Conservation (phyloP, 257 asterid genomes). For the Solanum etuberosum region DNA sequence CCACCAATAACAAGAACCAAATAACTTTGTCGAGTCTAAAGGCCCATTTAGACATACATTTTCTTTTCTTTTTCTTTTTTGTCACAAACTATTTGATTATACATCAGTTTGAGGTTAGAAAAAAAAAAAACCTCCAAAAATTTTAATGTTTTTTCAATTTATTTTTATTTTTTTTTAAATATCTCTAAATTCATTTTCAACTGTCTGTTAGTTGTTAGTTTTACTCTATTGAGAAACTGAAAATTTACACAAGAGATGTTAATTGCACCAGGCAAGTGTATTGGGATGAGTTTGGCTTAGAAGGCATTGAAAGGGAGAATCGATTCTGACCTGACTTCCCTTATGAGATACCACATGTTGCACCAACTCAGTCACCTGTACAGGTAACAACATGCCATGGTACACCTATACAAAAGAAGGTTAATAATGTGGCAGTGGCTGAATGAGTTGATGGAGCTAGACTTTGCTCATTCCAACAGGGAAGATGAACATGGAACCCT, state of each 20-base stretch:
- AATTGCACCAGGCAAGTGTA: not conserved
- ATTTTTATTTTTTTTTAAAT: no score
- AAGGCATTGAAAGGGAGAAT: not conserved
- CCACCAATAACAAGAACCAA: no score
- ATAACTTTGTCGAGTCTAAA: no score
- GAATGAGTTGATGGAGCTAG: not conserved
- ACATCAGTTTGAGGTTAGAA: not conserved
- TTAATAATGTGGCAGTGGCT: not conserved
- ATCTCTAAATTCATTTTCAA: not conserved
- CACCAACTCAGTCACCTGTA: not conserved
- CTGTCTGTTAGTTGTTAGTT: no score
- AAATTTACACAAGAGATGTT: not conserved
- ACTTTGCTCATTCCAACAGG: not conserved
- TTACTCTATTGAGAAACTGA: not conserved
- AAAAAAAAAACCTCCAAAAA: not conserved
- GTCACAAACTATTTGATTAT: not conserved
- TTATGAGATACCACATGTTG: no score
- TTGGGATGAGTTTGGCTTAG: not conserved
- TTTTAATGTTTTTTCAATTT: not conserved
- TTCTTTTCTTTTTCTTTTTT: no score
- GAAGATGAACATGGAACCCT: not conserved
- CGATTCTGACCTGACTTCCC: not conserved
- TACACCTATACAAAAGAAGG: no score
- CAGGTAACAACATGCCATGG: not conserved
- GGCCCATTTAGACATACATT: not conserved